Evolutionary conservation across 768 basidiomycete species (phyloP).

Genomic region (Inosperma sp.): DNA sequence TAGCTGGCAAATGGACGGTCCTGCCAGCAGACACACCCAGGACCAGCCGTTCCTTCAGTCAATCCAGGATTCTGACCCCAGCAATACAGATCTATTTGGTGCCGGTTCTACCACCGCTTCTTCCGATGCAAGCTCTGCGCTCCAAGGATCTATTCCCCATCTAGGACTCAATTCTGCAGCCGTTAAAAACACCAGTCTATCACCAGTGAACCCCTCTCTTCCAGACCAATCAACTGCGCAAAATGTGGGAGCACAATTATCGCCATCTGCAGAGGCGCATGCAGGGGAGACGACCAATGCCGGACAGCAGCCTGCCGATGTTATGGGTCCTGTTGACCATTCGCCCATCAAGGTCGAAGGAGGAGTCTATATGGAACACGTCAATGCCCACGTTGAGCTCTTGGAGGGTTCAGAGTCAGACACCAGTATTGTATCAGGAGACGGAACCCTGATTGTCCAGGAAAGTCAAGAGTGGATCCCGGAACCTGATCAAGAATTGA

Average conservation of each 20-base stretch:
- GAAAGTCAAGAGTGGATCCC: constrained; percentile 58
- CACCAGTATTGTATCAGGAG: constrained; percentile 31
- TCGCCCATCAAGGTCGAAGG: constrained; percentile 34
- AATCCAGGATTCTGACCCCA: constrained; percentile 23
- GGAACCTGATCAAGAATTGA: constrained; percentile 68
- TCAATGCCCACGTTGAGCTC: constrained; percentile 42
- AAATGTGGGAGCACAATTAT: constrained; percentile 11
- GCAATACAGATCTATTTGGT: constrained; percentile 27
- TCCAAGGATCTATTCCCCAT: constrained; percentile 18
- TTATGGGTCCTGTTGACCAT: constrained; percentile 20
- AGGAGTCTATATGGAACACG: constrained; percentile 31
- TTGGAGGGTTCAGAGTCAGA: constrained; percentile 43
- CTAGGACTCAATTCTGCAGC: constrained; percentile 16
- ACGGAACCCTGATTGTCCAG: constrained; percentile 41
- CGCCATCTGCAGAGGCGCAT: not conserved
- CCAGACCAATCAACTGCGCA: constrained; percentile 12
- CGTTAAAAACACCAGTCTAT: constrained; percentile 10
- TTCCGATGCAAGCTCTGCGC: constrained; percentile 18
- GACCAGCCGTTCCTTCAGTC: constrained; percentile 30
- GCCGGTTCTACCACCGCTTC: constrained; percentile 25
- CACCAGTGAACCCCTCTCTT: constrained; percentile 11
- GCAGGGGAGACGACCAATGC: not conserved
- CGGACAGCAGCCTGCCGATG: constrained; percentile 2
- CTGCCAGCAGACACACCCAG: constrained; percentile 30
- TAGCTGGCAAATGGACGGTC: constrained; percentile 45